Base-by-base conservation (phyloP, 345 rosid genomes). In the Arabis alpina region DNA sequence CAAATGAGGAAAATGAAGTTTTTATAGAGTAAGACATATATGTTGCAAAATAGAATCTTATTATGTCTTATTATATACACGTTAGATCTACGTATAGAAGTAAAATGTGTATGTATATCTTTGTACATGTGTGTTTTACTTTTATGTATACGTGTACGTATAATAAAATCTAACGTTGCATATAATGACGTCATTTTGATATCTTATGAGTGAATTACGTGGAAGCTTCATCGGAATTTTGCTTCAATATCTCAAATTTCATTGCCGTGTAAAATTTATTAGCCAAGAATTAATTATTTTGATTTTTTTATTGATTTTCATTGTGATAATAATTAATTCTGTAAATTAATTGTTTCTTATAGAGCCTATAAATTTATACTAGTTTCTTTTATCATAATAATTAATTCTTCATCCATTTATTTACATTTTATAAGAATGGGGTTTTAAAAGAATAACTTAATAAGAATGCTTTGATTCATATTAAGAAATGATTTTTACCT, bases 101-200 rank as follows among this genome's bases (percentile, higher is more conserved):
- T 19, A 19, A 39, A 64, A 73, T 64, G 57, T 64, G 43, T 48
- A 27, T 53, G 30, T 63, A 62, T 54, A 7, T 49, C 5, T 10
- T 6, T 54, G 19, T 28, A 66, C 44, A 37, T 64, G 56, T 28
- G 7, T 73, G 39, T 48, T 23, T 34, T 28, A n/a, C 9, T 4
- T 27, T 27, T 51, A 59, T 73, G 72, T 74, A 56, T 66, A 67
- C 64, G 76, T 37, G 30, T 44, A 49, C 23, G 23, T 19, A 19
- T 19, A 14, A 8, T 37, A 41, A 36, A 72, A 59, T 64, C 8
- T 61, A 42, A 68, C 72, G 64, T 42, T 49, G 56, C 43, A 44
- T 50, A 28, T 77, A 76, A 79, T 80, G 81, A 71, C 75, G 81
- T 86, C 83, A 75, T 56, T 32, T 1, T 9, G 47, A 43, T 63